Evolutionary conservation across 768 basidiomycete genomes (phyloP).

Genomic region (Guyanaporus albipodus): DNA sequence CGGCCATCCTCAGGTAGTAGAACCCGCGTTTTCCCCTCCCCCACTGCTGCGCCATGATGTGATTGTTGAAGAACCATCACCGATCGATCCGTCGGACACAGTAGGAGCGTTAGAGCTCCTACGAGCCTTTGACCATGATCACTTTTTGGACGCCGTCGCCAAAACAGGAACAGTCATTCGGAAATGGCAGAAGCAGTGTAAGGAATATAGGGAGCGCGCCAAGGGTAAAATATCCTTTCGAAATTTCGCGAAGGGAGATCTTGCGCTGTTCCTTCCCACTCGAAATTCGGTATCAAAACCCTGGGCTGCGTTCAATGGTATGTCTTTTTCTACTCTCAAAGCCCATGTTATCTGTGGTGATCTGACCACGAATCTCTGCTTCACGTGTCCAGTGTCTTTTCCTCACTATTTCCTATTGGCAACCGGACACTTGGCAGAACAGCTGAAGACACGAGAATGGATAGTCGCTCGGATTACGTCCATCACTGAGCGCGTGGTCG

Average conservation of each 20-base stretch:
- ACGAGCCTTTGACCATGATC: slow-evolving; percentile 76
- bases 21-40: slow-evolving; percentile 47
- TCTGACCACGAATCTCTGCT: neutral
- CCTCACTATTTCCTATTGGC: slow-evolving; percentile 97
- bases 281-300: slow-evolving; percentile 89
- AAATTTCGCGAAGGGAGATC: slow-evolving; percentile 92
- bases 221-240: slow-evolving; percentile 96
- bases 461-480: slow-evolving; percentile 90
- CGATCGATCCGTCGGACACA: slow-evolving; percentile 76
- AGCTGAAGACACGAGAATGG: slow-evolving; percentile 90
- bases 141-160: slow-evolving; percentile 76
- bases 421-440: slow-evolving; percentile 80
- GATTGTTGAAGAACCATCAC: slow-evolving; percentile 58
- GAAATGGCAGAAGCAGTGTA: slow-evolving; percentile 98
- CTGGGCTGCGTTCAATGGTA: slow-evolving; percentile 99
- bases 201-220: slow-evolving; percentile 91
- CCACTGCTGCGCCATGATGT: slow-evolving; percentile 47
- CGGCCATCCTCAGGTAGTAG: slow-evolving; percentile 36
- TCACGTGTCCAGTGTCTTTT: slow-evolving; percentile 66
- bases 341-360: neutral
- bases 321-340: neutral
- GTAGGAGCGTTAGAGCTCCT: slow-evolving; percentile 64
- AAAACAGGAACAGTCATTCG: slow-evolving; percentile 85
- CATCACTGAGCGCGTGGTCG: slow-evolving; percentile 81
- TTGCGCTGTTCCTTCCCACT: slow-evolving; percentile 94